Conservation (phyloP, 2,329 filamentous ascomycete species). For the Scytalidium sp. region DNA sequence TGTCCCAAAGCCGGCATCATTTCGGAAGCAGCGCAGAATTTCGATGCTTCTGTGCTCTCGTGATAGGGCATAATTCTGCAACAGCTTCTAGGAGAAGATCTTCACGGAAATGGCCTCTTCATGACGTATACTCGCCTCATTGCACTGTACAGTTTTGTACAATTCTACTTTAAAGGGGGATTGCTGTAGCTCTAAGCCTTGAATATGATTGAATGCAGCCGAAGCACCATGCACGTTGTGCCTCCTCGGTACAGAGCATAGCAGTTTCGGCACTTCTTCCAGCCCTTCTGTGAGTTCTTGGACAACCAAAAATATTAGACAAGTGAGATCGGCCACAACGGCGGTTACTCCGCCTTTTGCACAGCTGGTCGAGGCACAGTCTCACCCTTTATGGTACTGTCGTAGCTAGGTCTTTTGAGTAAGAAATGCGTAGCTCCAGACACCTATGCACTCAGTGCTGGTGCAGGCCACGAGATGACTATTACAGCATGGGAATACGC, state of each 20-base stretch:
- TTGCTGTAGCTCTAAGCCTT: background rate
- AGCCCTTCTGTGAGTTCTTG: background rate
- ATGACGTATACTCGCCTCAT: background rate
- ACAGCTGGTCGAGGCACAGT: background rate
- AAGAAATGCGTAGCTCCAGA: too few species aligned
- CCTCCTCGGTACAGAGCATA: too few species aligned
- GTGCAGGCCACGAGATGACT: background rate
- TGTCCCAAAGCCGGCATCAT: background rate
- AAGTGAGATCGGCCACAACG: background rate
- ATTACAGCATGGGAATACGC: too few species aligned
- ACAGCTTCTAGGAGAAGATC: background rate
- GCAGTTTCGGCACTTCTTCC: background rate
- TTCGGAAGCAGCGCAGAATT: background rate
- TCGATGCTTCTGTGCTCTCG: background rate
- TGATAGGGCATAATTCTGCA: background rate
- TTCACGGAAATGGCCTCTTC: background rate
- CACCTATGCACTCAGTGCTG: background rate
- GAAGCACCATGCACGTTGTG: too few species aligned
- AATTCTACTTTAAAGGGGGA: background rate
- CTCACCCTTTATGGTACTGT: too few species aligned
- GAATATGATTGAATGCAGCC: background rate
- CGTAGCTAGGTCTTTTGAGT: too few species aligned
- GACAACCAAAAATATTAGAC: too few species aligned
- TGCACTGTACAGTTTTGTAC: background rate
- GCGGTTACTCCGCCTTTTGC: background rate